Evolutionary conservation across 345 rosid species (phyloP).

Genomic region (Barbarea vulgaris): DNA sequence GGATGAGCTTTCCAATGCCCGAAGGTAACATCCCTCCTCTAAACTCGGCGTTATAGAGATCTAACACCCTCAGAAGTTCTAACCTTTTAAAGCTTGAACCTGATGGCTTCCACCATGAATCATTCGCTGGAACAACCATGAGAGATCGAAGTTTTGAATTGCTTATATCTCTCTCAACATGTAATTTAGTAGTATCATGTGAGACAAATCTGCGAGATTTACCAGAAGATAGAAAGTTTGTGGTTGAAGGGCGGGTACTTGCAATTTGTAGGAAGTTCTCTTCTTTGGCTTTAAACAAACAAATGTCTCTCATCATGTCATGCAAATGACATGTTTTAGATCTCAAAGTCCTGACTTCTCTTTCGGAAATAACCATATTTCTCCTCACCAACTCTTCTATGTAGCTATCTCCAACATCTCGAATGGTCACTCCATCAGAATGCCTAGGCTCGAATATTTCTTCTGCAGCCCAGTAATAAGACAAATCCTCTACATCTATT

Average conservation of each 20-base stretch:
- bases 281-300: slow-evolving; percentile 22
- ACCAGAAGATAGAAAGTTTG: too few species aligned
- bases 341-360: not conserved
- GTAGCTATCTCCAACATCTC: slow-evolving; percentile 33
- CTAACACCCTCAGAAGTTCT: slow-evolving; percentile 38
- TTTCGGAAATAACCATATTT: slow-evolving; percentile 38
- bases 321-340: not conserved
- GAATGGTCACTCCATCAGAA: slow-evolving; percentile 5
- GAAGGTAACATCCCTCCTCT: too few species aligned
- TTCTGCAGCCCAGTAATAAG: slow-evolving; percentile 46
- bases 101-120: not conserved
- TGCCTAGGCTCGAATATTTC: slow-evolving; percentile 1
- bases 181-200: not conserved
- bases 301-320: slow-evolving; percentile 30
- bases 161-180: too few species aligned
- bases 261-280: slow-evolving; percentile 1
- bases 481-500: slow-evolving; percentile 28
- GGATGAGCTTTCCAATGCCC: too few species aligned
- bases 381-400: slow-evolving; percentile 36
- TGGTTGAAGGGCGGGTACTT: too few species aligned
- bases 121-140: not conserved
- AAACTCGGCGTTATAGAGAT: slow-evolving; percentile 17
- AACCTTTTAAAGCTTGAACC: not conserved
- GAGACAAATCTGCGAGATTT: slow-evolving; percentile 32
- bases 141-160: slow-evolving; percentile 4